Evolutionary conservation across 2,329 filamentous ascomycete species (phyloP), one percentile per base, ranked within the genome.

Genomic region (Aspergillus fructus): DNA sequence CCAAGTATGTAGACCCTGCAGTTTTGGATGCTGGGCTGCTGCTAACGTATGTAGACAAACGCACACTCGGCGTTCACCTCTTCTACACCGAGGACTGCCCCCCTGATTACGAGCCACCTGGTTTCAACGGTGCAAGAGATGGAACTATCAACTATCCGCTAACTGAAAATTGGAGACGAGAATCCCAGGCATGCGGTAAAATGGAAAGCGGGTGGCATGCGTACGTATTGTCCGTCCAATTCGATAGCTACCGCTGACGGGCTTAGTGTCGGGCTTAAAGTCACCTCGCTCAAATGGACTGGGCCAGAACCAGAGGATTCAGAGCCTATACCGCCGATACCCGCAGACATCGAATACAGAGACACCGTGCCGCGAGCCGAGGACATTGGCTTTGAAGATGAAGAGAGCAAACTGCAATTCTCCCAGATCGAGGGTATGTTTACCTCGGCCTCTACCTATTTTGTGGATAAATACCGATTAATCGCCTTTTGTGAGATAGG

Each of bases 41-140:
- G 41, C 54, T 39, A 15, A 27, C 41, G 11, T 43, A 45, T 45
- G 13, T 59, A 77, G 74, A 66, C 40, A 70, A 71, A 49, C 70
- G 78, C 34, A 76, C 69, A 50, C 60, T 82, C 11, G 75, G 73
- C 9, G 73, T 81, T 61, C 72, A 76, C 49, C 66, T 82, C 3
- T 73, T 77, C 53, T 81, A 80, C 61, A 76, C 70, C 3, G 68
- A 77, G n/a, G 66, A 74, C 15, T 74, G 72, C 50, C 70, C 74
- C 8, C 49, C 61, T 27, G 65, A 70, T 2, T 78, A 79, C 60
- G 69, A 77, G 47, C 74, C 78, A 17, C 66, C 66, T n/a, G 78
- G 77, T 3, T 81, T 79, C 48, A 63, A 66, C 9, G 60, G 62
- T 9, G 64, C 64, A 17, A 64, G 60, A 5, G 64, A 70, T 30